These are phyloP conservation scores for Ascochyta rabiei DNA, from an alignment of 2,329 filamentous ascomycete genomes.

Conservation along the genomic window DNA sequence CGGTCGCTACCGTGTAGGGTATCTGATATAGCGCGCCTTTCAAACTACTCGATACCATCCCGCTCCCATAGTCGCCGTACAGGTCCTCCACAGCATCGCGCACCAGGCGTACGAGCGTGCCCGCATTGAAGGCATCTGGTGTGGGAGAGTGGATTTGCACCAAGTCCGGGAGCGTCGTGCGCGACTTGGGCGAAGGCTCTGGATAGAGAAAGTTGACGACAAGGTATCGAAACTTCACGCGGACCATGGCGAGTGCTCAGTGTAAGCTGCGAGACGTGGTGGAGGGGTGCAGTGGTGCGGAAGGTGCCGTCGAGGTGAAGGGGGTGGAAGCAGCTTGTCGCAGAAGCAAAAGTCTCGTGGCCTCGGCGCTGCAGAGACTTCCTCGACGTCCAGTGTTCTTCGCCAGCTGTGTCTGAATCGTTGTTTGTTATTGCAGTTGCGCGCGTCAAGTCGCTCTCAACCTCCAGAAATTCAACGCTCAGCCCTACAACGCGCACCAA, in stretches of 20 bases:
- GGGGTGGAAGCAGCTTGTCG: conserved; percentile 1
- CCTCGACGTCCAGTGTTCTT: no score
- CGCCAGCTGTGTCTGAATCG: no score
- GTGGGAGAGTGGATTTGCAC: conserved; percentile 82
- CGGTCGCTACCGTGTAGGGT: background rate
- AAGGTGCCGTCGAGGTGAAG: background rate
- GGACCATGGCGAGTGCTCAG: conserved; percentile 70
- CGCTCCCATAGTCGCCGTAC: conserved; percentile 82
- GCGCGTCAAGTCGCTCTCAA: background rate
- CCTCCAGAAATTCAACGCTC: conserved; percentile 12
- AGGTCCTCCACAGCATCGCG: conserved; percentile 43
- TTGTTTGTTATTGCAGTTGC: background rate
- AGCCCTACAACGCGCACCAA: conserved; percentile 9
- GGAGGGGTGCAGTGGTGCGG: background rate
- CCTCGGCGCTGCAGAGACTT: background rate
- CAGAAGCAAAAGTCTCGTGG: background rate
- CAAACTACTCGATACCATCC: conserved; percentile 71
- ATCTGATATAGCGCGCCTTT: conserved; percentile 62
- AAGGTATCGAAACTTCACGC: conserved; percentile 93
- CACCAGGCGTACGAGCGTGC: conserved; percentile 71
- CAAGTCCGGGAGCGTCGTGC: conserved; percentile 59
- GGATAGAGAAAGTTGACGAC: conserved; percentile 95
- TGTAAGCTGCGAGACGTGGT: background rate
- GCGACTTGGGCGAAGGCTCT: conserved; percentile 52
- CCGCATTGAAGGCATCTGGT: conserved; percentile 70